Base-by-base conservation (phyloP, 805 yeast species). In the Candida morakotiae region DNA sequence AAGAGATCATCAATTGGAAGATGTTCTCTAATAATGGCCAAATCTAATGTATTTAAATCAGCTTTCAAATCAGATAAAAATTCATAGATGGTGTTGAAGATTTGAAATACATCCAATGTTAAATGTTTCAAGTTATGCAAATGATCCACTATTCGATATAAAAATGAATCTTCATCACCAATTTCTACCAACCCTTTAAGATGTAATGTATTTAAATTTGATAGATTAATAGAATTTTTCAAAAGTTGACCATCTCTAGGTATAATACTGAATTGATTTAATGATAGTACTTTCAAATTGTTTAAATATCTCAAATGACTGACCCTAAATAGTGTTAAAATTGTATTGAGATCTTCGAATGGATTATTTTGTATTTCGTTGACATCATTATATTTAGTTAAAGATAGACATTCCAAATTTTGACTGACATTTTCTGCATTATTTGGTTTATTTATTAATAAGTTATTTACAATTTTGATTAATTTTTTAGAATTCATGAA, bases 91-190 rank as follows among this genome's bases (percentile, higher is more conserved):
- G 67, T 56, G 46, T 71, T 77, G n/a, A 55, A 34, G 11, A 64
- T 56, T 44, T 72, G 75, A 34, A 69, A 53, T 43, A 55, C 64
- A 40, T 73, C 77, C 4, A 73, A 44, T 11, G 51, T 48, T 18
- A 71, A 42, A 11, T 49, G 49, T 18, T 44, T 50, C 25, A 70
- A 41, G 8, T 38, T 48, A 1, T 16, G 39, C 17, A 69, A 48
- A 23, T 47, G 34, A 2, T 56, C 54, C 1, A 56, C 56, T 2
- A 67, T 37, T 9, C 38, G 31, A 29, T 63, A 44, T 33, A 66
- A 60, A 10, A 38, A 35, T 13, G 38, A 21, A 9, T 25, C 8
- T 8, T 26, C 27, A 11, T 14, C 16, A 9, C 59, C 37, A 17
- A 28, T 21, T 40, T 71, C 76, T 1, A 66, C 54, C 13, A 69